Evolutionary conservation across 2,329 filamentous ascomycete species (phyloP), one percentile per base, ranked within the genome.

Genomic region (Diaporthe sp.): DNA sequence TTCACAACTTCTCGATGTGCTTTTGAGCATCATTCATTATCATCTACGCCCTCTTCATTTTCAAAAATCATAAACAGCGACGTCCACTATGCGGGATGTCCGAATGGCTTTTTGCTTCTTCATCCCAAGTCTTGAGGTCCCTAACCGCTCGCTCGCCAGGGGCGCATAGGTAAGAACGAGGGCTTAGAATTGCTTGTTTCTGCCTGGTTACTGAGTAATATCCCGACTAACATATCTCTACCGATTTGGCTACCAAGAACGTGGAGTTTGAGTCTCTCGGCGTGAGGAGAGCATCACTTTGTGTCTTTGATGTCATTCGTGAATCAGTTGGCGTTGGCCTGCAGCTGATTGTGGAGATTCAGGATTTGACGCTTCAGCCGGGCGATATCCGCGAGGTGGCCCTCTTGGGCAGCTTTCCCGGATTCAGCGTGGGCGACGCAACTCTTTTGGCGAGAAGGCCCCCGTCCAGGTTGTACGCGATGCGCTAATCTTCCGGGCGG

Each of bases 31-130:
- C 9, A 51, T 12, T 25, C 3, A 13, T 51, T 13, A 51, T 25
- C 13, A 0, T 25, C n/a, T 12, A 2, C 15, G 2, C 49, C n/a
- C 22, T 25, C n/a, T 51, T 12, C 5, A 12, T 12, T 2, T 12
- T 3, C 49, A 4, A 51, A 25, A 13, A 4, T 13, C n/a, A n/a
- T 51, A 10, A n/a, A 51, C 25, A 25, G 49, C 49, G 7, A 25
- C 4, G 12, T n/a, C 15, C 8, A 39, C 10, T 39, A 15, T 13
- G 4, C 12, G 49, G 22, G 9, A 51, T 13, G 10, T 13, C 49
- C 4, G 20, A 12, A 2, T 49, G n/a, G 9, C 49, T 51, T 12
- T 25, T 39, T 15, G 10, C 1, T 13, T 9, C 22, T 25, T 4
- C 22, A 4, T 4, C n/a, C 49, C 49, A 25, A n/a, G n/a, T 51